Evolutionary conservation across 768 basidiomycete species (phyloP), one percentile per base, ranked within the genome.

Genomic region (Xerocomellus intermedius): DNA sequence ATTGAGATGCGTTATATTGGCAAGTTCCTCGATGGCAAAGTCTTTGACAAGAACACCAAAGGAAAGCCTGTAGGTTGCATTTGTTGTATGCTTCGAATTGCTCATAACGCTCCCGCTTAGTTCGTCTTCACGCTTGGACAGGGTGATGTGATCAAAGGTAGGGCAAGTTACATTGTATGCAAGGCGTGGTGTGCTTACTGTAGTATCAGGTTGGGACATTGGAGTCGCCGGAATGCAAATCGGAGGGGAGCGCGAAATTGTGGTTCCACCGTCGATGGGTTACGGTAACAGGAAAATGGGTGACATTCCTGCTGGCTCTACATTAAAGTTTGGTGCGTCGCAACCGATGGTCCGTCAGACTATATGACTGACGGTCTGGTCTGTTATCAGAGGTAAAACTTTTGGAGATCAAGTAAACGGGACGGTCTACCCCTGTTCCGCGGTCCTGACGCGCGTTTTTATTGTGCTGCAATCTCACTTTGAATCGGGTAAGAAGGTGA

Each of bases 1-100:
- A 80, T 97, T 46, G 77, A 76, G 50, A 91, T 98, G 87, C 79
- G 96, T 54, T 98, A 98, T 73, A 86, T 98, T 63, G 96, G 96
- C 61, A 96, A 94, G 76, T 78, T 97, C 41, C 70, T 75, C 48
- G 83, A 85, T 57, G 89, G 88, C 62, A 86, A 83, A 62, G 60
- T 85, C 19, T 94, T 94, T 61, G 92, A 94, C 74, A 77, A 80
- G 61, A 94, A 94, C 71, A 82, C 78, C 60, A 87, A 85, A 70
- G 95, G 95, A 62, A 87, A 88, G 64, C 92, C 94, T 24, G 91
- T 96, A 67, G 66, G 86, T 74, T 16, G 26, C 16, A 17, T 22
- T 45, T 39, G 44, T 67, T 53, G 8, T 57, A 19, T 42, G n/a
- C 50, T 16, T 42, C n/a, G 50, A 49, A 32, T 44, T n/a, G 12